Conservation (phyloP, 768 basidiomycete genomes). For the Sporobolomyces phaffii region DNA sequence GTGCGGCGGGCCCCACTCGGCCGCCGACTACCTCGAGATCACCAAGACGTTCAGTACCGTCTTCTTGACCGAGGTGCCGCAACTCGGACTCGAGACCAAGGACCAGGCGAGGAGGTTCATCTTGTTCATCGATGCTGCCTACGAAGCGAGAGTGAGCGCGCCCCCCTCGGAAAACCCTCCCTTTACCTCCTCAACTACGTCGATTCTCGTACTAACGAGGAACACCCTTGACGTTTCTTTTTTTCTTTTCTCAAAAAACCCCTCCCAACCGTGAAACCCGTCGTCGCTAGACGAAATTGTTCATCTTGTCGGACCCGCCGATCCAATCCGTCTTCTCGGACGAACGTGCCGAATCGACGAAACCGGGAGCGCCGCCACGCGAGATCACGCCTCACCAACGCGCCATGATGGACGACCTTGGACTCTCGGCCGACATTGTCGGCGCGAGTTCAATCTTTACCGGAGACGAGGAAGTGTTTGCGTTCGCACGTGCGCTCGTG, state of each 20-base stretch:
- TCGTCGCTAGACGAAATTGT: conserved; percentile 82
- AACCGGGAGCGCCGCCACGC: conserved; percentile 46
- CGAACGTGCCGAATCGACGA: conserved; percentile 12
- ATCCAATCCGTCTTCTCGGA: conserved; percentile 85
- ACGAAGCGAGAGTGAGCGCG: conserved; percentile 34
- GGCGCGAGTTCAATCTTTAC: conserved; percentile 84
- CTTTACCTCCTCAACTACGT: too few relatives aligned
- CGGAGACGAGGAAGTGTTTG: conserved; percentile 94
- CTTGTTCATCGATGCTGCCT: conserved; percentile 85
- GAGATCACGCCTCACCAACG: conserved; percentile 70
- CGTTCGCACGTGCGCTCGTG: conserved; percentile 75
- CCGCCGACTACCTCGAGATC: conserved; percentile 92
- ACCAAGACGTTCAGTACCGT: conserved; percentile 80
- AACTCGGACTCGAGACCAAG: conserved; percentile 78
- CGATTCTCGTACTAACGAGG: too few relatives aligned
- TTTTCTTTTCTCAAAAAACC: too few relatives aligned
- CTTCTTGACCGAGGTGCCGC: conserved; percentile 78
- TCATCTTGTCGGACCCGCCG: conserved; percentile 86
- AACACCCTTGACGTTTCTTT: too few relatives aligned
- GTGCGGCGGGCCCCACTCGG: conserved; percentile 81
- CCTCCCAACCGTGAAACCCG: too few relatives aligned
- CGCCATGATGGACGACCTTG: conserved; percentile 91
- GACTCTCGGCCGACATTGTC: conserved; percentile 67
- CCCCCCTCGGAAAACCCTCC: too few relatives aligned
- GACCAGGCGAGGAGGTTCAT: conserved; percentile 90